Percentiles rank a stretch among this genome's conserved stretches.
Evolutionary conservation across 176 grass and related monocot genomes (phyloP).

Genomic region (Oryza nivara): DNA sequence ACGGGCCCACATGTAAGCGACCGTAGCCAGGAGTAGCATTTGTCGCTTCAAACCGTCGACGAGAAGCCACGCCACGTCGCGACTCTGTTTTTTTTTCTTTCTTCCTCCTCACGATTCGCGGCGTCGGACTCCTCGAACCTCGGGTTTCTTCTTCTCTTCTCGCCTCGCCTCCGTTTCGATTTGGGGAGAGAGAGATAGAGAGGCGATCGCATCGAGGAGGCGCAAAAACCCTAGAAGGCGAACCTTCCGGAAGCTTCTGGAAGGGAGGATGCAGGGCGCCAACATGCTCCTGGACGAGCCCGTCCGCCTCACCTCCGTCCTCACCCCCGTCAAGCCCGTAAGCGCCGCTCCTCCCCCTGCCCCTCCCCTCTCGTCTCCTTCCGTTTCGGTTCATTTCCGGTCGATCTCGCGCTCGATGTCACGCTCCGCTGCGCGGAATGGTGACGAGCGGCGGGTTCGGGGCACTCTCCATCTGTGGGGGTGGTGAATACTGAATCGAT

Average conservation of each 20-base stretch:
- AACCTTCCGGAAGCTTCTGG: neutral
- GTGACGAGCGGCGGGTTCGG: neutral
- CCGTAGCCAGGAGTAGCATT: neutral
- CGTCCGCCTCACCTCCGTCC: constrained; percentile 75
- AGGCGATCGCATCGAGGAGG: neutral
- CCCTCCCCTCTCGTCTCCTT: neutral
- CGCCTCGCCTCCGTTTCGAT: constrained; percentile 20
- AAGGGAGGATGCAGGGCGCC: constrained; percentile 63
- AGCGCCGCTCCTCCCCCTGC: constrained; percentile 20
- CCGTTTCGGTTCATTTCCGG: neutral
- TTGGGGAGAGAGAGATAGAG: neutral
- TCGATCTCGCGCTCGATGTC: neutral
- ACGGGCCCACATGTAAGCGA: neutral
- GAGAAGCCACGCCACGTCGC: constrained; percentile 36
- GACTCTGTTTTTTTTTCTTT: neutral
- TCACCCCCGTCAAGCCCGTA: constrained; percentile 67
- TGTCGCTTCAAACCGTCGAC: constrained; percentile 53
- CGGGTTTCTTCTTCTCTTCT: neutral
- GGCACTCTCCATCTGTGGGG: neutral
- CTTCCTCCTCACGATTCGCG: constrained; percentile 27
- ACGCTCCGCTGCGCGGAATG: neutral
- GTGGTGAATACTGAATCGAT: neutral
- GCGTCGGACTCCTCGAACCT: neutral
- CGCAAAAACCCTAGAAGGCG: constrained; percentile 35
- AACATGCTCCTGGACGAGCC: constrained; percentile 91